phyloP scores from a whole-genome alignment of 352 stramenopile genomes.

The Phytophthora pinifolia region DNA sequence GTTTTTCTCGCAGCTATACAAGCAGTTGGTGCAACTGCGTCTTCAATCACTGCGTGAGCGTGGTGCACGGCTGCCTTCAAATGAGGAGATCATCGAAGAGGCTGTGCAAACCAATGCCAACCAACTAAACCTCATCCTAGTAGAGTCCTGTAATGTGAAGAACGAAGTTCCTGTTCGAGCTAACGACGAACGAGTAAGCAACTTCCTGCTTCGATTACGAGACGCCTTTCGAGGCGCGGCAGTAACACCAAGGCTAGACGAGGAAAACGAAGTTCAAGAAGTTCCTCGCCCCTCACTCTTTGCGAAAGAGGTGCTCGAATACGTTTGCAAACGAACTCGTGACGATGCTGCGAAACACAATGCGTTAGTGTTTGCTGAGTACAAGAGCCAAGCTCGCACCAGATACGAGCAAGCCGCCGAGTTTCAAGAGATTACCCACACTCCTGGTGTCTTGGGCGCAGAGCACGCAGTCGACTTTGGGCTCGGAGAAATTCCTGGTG shows the following conservation, averaged over 20 bases:
- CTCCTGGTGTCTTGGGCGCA: slow-evolving; percentile 35
- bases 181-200: slow-evolving; percentile 47
- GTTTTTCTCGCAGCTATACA: slow-evolving; percentile 38
- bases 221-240: slow-evolving; percentile 66
- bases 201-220: slow-evolving; percentile 60
- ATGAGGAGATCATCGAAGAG: slow-evolving; percentile 24
- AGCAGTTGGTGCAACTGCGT: slow-evolving; percentile 26
- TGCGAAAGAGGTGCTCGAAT: slow-evolving; percentile 38
- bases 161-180: slow-evolving; percentile 39
- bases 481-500: slow-evolving; percentile 44
- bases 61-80: slow-evolving; percentile 10
- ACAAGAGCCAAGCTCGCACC: slow-evolving; percentile 54
- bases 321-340: slow-evolving; percentile 38
- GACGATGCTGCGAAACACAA: slow-evolving; percentile 49
- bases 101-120: slow-evolving; percentile 19
- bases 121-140: slow-evolving; percentile 45
- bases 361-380: slow-evolving; percentile 41
- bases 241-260: slow-evolving; percentile 23
- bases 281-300: slow-evolving; percentile 21
- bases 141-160: slow-evolving; percentile 54
- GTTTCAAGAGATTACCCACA: slow-evolving; percentile 64
- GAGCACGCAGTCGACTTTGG: slow-evolving; percentile 39
- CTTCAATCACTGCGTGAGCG: slow-evolving; percentile 13
- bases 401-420: slow-evolving; percentile 56
- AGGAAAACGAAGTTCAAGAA: slow-evolving; percentile 23